phyloP scores from a whole-genome alignment of 148 eudicot species.

The Pharnaceum exiguum region DNA sequence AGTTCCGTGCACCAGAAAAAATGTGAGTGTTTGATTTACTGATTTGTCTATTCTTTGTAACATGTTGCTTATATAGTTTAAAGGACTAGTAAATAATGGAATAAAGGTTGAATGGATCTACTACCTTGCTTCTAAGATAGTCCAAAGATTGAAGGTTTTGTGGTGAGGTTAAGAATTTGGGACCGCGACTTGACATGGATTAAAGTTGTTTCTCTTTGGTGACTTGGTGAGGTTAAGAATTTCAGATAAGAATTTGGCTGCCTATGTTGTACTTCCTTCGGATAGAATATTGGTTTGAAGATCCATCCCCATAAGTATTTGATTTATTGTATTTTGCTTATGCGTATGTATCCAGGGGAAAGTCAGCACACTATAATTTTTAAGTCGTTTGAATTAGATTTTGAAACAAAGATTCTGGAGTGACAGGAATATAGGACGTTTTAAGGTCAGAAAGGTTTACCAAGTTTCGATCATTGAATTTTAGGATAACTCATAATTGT shows the following conservation, averaged over 20 bases:
- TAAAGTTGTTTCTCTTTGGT: conserved; percentile 1
- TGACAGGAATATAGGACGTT: no score
- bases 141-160: conserved; percentile 6
- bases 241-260: conserved; percentile 14
- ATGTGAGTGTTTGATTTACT: background rate
- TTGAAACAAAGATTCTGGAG: no score
- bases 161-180: conserved; percentile 25
- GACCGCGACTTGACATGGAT: background rate
- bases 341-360: background rate
- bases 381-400: background rate
- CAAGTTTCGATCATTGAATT: background rate
- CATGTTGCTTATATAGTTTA: conserved; percentile 19
- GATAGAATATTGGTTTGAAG: background rate
- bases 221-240: conserved; percentile 22
- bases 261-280: conserved; percentile 8
- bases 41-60: background rate
- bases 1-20: background rate
- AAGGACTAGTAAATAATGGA: conserved; percentile 5
- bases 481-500: no score
- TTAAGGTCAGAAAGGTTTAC: background rate
- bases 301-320: background rate
- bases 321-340: background rate
- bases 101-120: conserved; percentile 36
- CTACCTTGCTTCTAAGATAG: conserved; percentile 59
- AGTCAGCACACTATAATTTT: no score